Evolutionary conservation across 2,329 filamentous ascomycete genomes (phyloP).

Genomic region (Alternaria sp.): DNA sequence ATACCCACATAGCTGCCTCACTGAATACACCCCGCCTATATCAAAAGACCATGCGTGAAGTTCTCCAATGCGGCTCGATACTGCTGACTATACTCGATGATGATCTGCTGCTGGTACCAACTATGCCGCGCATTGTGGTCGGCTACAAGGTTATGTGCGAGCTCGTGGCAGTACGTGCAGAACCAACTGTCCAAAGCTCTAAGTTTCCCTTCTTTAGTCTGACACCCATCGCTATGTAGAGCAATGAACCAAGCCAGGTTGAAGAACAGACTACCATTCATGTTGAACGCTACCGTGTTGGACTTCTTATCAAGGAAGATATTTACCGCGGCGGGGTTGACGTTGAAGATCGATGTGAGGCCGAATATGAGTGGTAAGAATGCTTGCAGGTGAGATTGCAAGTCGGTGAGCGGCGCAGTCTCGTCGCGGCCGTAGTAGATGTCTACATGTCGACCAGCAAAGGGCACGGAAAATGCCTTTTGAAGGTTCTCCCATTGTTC

Average conservation of each 20-base stretch:
- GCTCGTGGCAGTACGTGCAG: slow-evolving; percentile 92
- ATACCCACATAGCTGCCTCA: background rate
- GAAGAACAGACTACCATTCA: slow-evolving; percentile 86
- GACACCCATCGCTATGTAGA: slow-evolving; percentile 64
- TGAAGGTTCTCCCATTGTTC: slow-evolving; percentile 51
- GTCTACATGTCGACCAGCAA: slow-evolving; percentile 46
- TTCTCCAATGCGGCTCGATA: slow-evolving; percentile 39
- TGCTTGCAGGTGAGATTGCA: slow-evolving; percentile 37
- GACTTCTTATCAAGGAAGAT: slow-evolving; percentile 85
- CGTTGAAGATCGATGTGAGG: slow-evolving; percentile 64
- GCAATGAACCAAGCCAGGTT: slow-evolving; percentile 88
- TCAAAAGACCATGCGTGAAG: slow-evolving; percentile 36
- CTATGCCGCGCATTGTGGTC: slow-evolving; percentile 64
- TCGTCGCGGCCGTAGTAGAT: slow-evolving; percentile 49
- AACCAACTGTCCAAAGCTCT: slow-evolving; percentile 79
- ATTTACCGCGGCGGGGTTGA: slow-evolving; percentile 74
- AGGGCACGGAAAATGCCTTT: slow-evolving; percentile 49
- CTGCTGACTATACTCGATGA: slow-evolving; percentile 48
- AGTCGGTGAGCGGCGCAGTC: slow-evolving; percentile 35
- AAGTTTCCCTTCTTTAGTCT: slow-evolving; percentile 50
- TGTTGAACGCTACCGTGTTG: slow-evolving; percentile 91
- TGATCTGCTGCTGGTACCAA: slow-evolving; percentile 52
- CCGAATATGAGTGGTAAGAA: slow-evolving; percentile 49
- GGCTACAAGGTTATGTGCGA: slow-evolving; percentile 89
- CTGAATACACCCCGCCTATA: background rate